Base-by-base conservation (phyloP, 2,329 filamentous ascomycete genomes). In the Coniochaeta sp. region DNA sequence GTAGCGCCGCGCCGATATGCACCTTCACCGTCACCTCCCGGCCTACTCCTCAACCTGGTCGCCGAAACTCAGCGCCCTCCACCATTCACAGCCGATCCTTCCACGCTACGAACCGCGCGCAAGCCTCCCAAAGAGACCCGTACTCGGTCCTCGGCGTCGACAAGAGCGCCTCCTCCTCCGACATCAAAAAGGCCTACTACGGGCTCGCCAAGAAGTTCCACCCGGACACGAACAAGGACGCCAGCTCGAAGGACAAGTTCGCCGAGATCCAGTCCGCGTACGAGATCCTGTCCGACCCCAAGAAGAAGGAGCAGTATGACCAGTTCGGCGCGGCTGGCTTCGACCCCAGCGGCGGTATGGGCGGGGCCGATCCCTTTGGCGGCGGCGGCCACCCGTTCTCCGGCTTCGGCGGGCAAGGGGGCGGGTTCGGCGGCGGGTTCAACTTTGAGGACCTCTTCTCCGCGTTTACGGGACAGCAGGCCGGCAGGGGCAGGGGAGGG, bases 141-240 rank as follows among this genome's bases (percentile, higher is more conserved):
- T 99, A 99, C 70, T 81, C 83, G 58, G 80, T 88, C 4, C 83
- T 99, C 26, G 94, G 94, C 13, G 89, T 99, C 27, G 76, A 76
- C 62, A 95, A 92, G 67, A 79, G 71, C 56, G 89, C 94, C n/a
- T 85, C 89, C 1, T 74, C 90, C 3, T 76, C 83, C 54, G 92
- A 97, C 31, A 97, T 99, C 67, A 99, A 99, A 68, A 97, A 96
- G 69, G 91, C 94, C 3, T 99, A 99, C 75, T 99, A 99, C 67
- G 89, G 91, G 49, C 77, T 97, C 53, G 94, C 94, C 18, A 99
- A 99, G 71, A 99, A 97, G 65, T 99, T 83, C 67, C 94, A 99
- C 63, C 94, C 94, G 8, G 94, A 99, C 67, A 97, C 94, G 31
- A 99, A 97, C 77, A 97, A 97, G 69, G 94, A 97, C 60, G 69